Percentiles rank a stretch among this genome's conserved stretches.
Conservation (phyloP, 805 yeast species). For the Lipomyces sp. region DNA sequence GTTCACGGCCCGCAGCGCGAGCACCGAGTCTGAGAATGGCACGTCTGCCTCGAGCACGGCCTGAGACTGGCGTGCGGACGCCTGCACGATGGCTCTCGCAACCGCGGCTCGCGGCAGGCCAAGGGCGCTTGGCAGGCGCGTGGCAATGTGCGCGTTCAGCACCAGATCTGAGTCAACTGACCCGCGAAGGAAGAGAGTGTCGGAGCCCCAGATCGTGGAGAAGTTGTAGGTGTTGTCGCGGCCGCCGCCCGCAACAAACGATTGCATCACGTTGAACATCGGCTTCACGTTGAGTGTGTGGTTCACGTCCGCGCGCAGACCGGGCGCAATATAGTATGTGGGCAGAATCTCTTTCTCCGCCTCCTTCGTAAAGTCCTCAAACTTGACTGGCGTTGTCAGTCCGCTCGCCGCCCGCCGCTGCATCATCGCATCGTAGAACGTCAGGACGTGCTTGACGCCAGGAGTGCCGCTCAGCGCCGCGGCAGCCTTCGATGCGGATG, state of each 20-base stretch:
- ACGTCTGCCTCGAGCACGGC: conserved; percentile 94
- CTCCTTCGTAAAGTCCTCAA: conserved; percentile 90
- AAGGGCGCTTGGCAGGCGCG: conserved; percentile 10
- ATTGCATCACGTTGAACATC: conserved; percentile 93
- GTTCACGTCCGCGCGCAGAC: conserved; percentile 92
- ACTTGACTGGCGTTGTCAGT: conserved; percentile 87
- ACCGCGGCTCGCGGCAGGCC: background rate
- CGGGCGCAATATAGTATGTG: conserved; percentile 86
- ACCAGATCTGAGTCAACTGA: conserved; percentile 73
- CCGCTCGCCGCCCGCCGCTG: conserved; percentile 80
- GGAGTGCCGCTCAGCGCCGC: conserved; percentile 54
- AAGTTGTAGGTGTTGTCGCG: conserved; percentile 82
- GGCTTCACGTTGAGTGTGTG: conserved; percentile 89
- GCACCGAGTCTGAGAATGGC: conserved; percentile 82
- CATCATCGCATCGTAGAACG: conserved; percentile 65
- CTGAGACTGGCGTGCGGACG: conserved; percentile 45
- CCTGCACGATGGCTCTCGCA: conserved; percentile 24
- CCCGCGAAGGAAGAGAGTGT: conserved; percentile 83
- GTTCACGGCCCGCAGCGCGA: conserved; percentile 87
- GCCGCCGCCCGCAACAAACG: conserved; percentile 83
- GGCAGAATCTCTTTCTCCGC: conserved; percentile 90
- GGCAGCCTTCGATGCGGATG: background rate
- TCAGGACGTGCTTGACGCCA: conserved; percentile 71
- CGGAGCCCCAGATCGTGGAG: conserved; percentile 83
- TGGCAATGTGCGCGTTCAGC: conserved; percentile 20